phyloP scores from a whole-genome alignment of 306 rosid species.

The Trifolium repens region DNA sequence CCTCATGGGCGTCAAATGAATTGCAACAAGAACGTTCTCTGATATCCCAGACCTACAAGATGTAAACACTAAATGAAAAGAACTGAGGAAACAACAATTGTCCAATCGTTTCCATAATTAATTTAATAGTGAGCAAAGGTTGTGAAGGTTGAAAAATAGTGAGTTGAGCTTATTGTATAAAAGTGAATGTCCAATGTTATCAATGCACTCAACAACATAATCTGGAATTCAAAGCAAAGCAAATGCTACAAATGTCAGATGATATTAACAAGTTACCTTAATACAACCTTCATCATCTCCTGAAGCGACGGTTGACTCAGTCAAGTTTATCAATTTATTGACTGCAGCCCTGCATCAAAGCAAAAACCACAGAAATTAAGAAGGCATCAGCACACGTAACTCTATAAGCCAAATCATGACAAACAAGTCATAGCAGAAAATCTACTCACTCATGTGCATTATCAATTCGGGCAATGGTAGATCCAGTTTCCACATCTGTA shows the following conservation, averaged over 20 bases:
- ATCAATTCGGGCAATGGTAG: conserved; percentile 69
- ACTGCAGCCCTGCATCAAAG: conserved; percentile 65
- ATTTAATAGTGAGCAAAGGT: conserved; percentile 11
- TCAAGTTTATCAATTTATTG: conserved; percentile 77
- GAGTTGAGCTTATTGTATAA: conserved; percentile 12
- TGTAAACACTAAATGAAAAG: conserved; percentile 23
- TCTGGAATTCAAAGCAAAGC: conserved; percentile 18
- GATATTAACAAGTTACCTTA: conserved; percentile 58
- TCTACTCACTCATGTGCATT: conserved; percentile 72
- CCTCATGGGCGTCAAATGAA: conserved; percentile 71
- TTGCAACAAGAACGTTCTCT: conserved; percentile 81
- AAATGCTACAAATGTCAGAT: conserved; percentile 33
- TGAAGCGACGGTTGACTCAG: conserved; percentile 73
- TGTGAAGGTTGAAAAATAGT: neutral
- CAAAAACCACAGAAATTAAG: conserved; percentile 14
- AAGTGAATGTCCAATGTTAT: conserved; percentile 9
- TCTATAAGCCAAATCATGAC: conserved; percentile 8
- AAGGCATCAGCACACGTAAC: conserved; percentile 21
- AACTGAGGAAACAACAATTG: conserved; percentile 9
- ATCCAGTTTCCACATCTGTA: conserved; percentile 87
- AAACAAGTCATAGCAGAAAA: conserved; percentile 17
- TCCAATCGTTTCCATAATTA: conserved; percentile 8
- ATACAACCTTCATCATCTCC: conserved; percentile 90
- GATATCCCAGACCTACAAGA: conserved; percentile 84
- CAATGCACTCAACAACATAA: conserved; percentile 3